Conservation (phyloP, 2,329 filamentous ascomycete genomes). For the Dichotomopilus funicola region DNA sequence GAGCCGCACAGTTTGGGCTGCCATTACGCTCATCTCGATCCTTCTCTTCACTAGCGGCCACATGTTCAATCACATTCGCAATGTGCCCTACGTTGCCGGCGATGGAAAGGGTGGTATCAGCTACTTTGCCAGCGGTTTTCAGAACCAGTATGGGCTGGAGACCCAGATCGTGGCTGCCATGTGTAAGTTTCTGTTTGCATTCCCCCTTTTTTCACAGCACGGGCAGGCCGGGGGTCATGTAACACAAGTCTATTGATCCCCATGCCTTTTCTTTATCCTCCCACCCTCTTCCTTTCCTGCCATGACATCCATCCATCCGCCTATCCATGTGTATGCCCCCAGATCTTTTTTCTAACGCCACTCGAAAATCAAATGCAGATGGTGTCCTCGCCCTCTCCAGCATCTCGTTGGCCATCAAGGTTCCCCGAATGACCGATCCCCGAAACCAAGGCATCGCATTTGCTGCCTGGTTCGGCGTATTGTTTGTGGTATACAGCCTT, state of each 20-base stretch:
- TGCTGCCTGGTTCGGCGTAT: constrained; percentile 67
- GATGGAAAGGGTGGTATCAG: constrained; percentile 79
- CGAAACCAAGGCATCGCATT: constrained; percentile 76
- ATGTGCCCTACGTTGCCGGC: constrained; percentile 84
- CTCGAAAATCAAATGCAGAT: constrained; percentile 24
- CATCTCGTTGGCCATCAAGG: constrained; percentile 86
- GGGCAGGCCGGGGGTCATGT: too few species aligned
- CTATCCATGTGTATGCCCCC: too few species aligned
- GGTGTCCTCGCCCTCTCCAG: constrained; percentile 81
- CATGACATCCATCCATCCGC: not conserved
- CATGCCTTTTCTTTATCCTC: not conserved
- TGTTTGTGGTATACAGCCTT: constrained; percentile 87
- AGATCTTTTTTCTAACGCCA: constrained; percentile 17
- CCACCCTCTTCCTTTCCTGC: not conserved
- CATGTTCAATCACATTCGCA: constrained; percentile 99
- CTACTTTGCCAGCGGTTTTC: constrained; percentile 89
- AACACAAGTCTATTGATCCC: not conserved
- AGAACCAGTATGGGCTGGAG: constrained; percentile 88
- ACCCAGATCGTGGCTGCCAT: constrained; percentile 91
- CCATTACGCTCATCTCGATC: constrained; percentile 78
- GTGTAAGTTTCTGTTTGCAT: constrained; percentile 50
- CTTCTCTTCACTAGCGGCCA: constrained; percentile 92
- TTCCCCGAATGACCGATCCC: constrained; percentile 75
- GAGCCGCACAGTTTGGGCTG: constrained; percentile 92
- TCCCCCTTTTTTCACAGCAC: too few species aligned